Evolutionary conservation across 2,329 filamentous ascomycete species (phyloP).

Genomic region (Neospermospora avenae): DNA sequence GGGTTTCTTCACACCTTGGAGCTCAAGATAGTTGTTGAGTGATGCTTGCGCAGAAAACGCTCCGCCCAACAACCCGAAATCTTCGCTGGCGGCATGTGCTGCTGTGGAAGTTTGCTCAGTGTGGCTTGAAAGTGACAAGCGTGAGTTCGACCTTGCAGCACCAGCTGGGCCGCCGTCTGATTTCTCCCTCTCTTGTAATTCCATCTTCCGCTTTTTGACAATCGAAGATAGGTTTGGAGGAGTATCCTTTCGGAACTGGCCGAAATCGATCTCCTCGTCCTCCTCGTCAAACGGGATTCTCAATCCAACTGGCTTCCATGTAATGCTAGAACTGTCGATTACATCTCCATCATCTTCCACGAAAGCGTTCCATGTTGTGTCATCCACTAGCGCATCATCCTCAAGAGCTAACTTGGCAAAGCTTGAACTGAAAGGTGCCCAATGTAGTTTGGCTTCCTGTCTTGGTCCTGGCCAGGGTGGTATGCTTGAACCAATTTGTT

Average conservation of each 20-base stretch:
- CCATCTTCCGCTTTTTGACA: conserved; percentile 39
- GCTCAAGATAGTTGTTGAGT: conserved; percentile 49
- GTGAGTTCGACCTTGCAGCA: not conserved
- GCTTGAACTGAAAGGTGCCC: conserved; percentile 43
- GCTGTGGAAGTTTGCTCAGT: not conserved
- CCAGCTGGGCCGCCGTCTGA: not conserved
- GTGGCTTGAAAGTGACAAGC: not conserved
- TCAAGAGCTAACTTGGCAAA: conserved; percentile 37
- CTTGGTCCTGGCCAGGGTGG: conserved; percentile 40
- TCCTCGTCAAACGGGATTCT: conserved; percentile 41
- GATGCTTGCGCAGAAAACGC: conserved; percentile 41
- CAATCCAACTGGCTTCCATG: conserved; percentile 48
- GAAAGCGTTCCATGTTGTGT: conserved; percentile 37
- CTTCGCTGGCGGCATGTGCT: not conserved
- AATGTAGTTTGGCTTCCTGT: conserved; percentile 42
- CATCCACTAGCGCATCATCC: conserved; percentile 41
- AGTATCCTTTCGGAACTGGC: conserved; percentile 20
- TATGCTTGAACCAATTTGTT: conserved; percentile 27
- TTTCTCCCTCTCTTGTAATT: conserved; percentile 13
- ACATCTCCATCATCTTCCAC: conserved; percentile 31
- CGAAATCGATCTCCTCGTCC: conserved; percentile 36
- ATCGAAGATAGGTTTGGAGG: conserved; percentile 37
- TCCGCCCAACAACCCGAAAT: conserved; percentile 17
- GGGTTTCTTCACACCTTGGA: conserved; percentile 39
- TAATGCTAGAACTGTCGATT: conserved; percentile 40